These are phyloP conservation scores for Citrullus amarus DNA, from an alignment of 306 rosid species.

Conservation along the genomic window DNA sequence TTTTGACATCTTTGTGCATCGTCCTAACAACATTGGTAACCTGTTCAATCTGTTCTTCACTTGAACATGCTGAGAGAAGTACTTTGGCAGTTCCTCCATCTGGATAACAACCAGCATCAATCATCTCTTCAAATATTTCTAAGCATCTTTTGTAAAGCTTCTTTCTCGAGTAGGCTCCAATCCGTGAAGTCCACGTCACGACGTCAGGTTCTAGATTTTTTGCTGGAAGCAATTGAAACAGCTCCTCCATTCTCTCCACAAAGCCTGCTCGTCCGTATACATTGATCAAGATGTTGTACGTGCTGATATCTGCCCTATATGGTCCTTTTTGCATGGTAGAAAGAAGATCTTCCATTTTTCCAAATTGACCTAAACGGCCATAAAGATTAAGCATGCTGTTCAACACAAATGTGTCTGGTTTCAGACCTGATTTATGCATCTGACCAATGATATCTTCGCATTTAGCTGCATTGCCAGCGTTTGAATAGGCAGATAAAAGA, in stretches of 20 bases:
- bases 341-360: constrained; percentile 66
- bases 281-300: constrained; percentile 69
- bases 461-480: constrained; percentile 46
- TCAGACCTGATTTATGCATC: constrained; percentile 54
- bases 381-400: constrained; percentile 78
- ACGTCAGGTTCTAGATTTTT: constrained; percentile 73
- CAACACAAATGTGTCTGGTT: constrained; percentile 68
- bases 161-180: constrained; percentile 84
- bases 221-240: constrained; percentile 32
- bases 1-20: constrained; percentile 55
- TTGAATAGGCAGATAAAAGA: constrained; percentile 71
- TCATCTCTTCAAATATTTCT: constrained; percentile 83
- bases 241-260: constrained; percentile 61
- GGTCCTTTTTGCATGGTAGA: constrained; percentile 57
- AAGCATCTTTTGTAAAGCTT: constrained; percentile 63
- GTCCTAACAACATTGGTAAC: constrained; percentile 66
- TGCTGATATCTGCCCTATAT: constrained; percentile 50
- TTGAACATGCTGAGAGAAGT: constrained; percentile 69
- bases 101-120: constrained; percentile 83
- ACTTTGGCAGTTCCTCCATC: constrained; percentile 89
- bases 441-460: constrained; percentile 72
- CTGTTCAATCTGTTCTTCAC: constrained; percentile 63
- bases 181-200: constrained; percentile 85
- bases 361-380: constrained; percentile 66
- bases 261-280: constrained; percentile 77